phyloP scores from a whole-genome alignment of 257 asterid species.

The Penstemon davidsonii region DNA sequence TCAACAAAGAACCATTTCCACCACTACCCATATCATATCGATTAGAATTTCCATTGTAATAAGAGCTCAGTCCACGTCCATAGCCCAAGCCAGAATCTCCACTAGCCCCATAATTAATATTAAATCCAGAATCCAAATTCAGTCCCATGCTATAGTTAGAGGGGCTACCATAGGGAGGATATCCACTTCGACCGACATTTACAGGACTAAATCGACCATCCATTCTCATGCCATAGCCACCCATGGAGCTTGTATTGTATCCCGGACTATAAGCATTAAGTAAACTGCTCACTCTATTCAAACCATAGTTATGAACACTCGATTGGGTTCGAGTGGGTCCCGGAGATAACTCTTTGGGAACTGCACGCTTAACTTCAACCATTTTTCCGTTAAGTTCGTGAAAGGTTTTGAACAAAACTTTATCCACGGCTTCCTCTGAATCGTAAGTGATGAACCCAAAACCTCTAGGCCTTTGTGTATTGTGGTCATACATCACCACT shows the following conservation, averaged over 20 bases:
- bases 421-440: slow-evolving; percentile 55
- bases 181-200: slow-evolving; percentile 58
- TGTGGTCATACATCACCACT: slow-evolving; percentile 56
- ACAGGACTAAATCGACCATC: slow-evolving; percentile 66
- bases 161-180: slow-evolving; percentile 52
- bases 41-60: slow-evolving; percentile 44
- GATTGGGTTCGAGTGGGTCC: slow-evolving; percentile 62
- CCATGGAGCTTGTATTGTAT: slow-evolving; percentile 35
- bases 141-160: slow-evolving; percentile 47
- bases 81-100: slow-evolving; percentile 49
- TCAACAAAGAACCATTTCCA: slow-evolving; percentile 51
- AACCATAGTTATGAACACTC: slow-evolving; percentile 44
- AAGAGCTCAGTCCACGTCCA: slow-evolving; percentile 53
- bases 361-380: slow-evolving; percentile 57
- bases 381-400: slow-evolving; percentile 55
- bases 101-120: slow-evolving; percentile 40
- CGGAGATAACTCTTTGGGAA: slow-evolving; percentile 68
- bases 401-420: slow-evolving; percentile 41
- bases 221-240: slow-evolving; percentile 53
- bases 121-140: slow-evolving; percentile 48
- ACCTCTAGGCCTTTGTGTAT: slow-evolving; percentile 59
- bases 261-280: slow-evolving; percentile 56
- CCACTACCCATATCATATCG: slow-evolving; percentile 44
- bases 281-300: slow-evolving; percentile 47
- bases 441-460: slow-evolving; percentile 51